A percentile compares a stretch with the other conserved stretches of the same genome.
phyloP scores from a whole-genome alignment of 2,329 filamentous ascomycete species.

The Fusarium cyanostomum region DNA sequence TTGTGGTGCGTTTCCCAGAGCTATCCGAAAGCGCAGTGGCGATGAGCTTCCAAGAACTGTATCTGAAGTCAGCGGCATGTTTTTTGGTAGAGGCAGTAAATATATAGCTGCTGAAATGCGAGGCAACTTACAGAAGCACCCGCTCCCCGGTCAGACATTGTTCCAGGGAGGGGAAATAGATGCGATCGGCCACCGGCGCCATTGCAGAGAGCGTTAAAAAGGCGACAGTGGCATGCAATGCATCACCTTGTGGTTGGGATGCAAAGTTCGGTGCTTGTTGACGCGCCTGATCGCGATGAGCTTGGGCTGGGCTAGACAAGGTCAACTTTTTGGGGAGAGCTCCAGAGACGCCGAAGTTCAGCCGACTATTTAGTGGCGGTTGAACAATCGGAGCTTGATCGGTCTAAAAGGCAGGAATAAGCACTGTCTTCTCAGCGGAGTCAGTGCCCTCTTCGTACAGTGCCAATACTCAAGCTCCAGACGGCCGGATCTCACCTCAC shows the following conservation, averaged over 20 bases:
- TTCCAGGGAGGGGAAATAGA: conserved; percentile 86
- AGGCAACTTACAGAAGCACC: conserved; percentile 75
- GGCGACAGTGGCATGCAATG: conserved; percentile 50
- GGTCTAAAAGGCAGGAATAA: conserved; percentile 7
- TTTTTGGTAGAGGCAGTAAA: conserved; percentile 25
- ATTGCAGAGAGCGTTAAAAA: conserved; percentile 68
- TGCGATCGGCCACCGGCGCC: conserved; percentile 74
- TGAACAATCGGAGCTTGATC: conserved; percentile 36
- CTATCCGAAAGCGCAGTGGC: conserved; percentile 65
- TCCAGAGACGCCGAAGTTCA: conserved; percentile 41
- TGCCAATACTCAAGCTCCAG: background rate
- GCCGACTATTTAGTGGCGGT: conserved; percentile 29
- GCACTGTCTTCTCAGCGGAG: conserved; percentile 26
- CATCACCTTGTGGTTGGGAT: conserved; percentile 49
- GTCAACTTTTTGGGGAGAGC: conserved; percentile 47
- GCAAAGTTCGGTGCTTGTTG: conserved; percentile 44
- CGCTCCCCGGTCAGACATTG: conserved; percentile 84
- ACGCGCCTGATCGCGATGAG: conserved; percentile 49
- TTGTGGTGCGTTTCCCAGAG: conserved; percentile 63
- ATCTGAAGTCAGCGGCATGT: conserved; percentile 37
- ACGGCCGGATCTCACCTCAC: conserved; percentile 13
- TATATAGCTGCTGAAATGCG: conserved; percentile 13
- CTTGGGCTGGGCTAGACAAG: conserved; percentile 33
- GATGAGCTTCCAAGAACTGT: conserved; percentile 70
- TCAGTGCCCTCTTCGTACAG: background rate